phyloP scores from a whole-genome alignment of 2,329 filamentous ascomycete genomes.

The Aspergillaceae sp. region DNA sequence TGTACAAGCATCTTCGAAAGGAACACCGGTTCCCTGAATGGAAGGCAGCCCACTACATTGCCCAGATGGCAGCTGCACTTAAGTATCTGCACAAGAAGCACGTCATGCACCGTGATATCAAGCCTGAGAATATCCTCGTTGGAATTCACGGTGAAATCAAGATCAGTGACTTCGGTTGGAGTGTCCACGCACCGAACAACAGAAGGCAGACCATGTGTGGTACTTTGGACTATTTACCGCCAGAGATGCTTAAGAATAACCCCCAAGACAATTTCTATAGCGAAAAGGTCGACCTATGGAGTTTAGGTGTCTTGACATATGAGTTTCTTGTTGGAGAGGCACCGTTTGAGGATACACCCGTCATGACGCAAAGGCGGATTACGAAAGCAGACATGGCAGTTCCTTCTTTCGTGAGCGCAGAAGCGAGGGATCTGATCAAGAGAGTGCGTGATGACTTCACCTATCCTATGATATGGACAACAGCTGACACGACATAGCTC shows the following conservation, averaged over 20 bases:
- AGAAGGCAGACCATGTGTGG: slow-evolving; percentile 91
- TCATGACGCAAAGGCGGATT: slow-evolving; percentile 91
- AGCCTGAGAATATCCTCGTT: slow-evolving; percentile 93
- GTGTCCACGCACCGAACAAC: slow-evolving; percentile 93
- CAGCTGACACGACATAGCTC: slow-evolving; percentile 45
- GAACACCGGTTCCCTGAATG: slow-evolving; percentile 75
- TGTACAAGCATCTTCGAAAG: slow-evolving; percentile 77
- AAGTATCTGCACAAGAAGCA: slow-evolving; percentile 93
- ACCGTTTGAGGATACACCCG: slow-evolving; percentile 89
- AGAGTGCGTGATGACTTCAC: slow-evolving; percentile 47
- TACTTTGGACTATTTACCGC: slow-evolving; percentile 92
- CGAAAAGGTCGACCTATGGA: slow-evolving; percentile 96
- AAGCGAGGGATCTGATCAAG: slow-evolving; percentile 88
- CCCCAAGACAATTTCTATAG: slow-evolving; percentile 79
- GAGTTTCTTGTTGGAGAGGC: slow-evolving; percentile 95
- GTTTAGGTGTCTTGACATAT: slow-evolving; percentile 86
- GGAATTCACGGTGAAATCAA: slow-evolving; percentile 98
- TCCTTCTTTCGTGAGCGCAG: slow-evolving; percentile 78
- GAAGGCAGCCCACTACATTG: slow-evolving; percentile 79
- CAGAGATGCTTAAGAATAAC: slow-evolving; percentile 88
- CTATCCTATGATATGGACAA: not conserved
- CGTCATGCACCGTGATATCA: slow-evolving; percentile 95
- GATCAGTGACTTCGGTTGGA: slow-evolving; percentile 97
- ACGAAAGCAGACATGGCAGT: slow-evolving; percentile 84
- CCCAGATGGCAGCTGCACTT: slow-evolving; percentile 82